These are phyloP conservation scores for Cinchona pubescens DNA, from an alignment of 257 asterid species.

Conservation along the genomic window DNA sequence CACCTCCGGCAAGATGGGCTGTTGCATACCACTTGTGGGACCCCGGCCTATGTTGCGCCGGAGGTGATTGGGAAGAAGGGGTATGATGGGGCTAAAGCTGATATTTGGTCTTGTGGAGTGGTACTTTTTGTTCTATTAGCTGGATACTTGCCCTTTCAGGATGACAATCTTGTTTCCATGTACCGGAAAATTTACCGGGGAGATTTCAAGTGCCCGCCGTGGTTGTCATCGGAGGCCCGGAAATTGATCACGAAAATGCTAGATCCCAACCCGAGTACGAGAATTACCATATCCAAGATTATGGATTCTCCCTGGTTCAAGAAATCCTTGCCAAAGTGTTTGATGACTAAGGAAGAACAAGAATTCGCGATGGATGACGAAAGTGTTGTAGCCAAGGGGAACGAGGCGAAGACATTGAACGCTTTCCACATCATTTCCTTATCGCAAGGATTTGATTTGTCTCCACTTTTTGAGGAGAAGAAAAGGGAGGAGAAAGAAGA, in stretches of 20 bases:
- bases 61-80: constrained; percentile 56
- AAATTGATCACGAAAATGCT: constrained; percentile 44
- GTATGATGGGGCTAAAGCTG: constrained; percentile 54
- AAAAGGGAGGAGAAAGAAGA: constrained; percentile 39
- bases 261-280: constrained; percentile 48
- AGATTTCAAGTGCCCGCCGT: constrained; percentile 56
- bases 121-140: constrained; percentile 44
- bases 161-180: constrained; percentile 42
- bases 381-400: constrained; percentile 1
- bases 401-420: constrained; percentile 37
- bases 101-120: constrained; percentile 63
- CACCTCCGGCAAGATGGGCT: constrained; percentile 47
- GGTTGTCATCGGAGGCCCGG: constrained; percentile 54
- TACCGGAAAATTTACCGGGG: constrained; percentile 47
- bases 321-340: constrained; percentile 26
- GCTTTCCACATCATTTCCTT: constrained; percentile 58
- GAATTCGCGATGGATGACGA: constrained; percentile 29
- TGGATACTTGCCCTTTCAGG: constrained; percentile 53
- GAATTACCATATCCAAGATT: constrained; percentile 39
- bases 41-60: constrained; percentile 56
- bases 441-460: constrained; percentile 51
- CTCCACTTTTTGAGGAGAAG: constrained; percentile 51
- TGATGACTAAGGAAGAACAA: constrained; percentile 27
- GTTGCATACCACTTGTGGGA: constrained; percentile 51
- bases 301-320: constrained; percentile 51